phyloP scores from a whole-genome alignment of 1,284 basidiomycete species.

The Sporisorium graminicola region DNA sequence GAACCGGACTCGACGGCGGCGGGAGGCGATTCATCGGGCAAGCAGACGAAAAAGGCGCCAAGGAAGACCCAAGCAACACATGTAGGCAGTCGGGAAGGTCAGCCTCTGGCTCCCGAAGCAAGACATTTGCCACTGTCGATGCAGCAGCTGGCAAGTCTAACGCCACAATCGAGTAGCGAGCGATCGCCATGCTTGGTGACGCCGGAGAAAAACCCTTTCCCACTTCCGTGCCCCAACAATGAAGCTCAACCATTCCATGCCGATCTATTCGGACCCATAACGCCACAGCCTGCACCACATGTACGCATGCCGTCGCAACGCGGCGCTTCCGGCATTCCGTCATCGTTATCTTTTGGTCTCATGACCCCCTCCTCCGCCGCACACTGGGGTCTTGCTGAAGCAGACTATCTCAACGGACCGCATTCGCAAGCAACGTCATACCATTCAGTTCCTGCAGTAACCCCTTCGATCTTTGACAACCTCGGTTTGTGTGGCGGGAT shows the following conservation, averaged over 20 bases:
- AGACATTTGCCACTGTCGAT: constrained; percentile 47
- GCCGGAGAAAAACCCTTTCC: constrained; percentile 1
- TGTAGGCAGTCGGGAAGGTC: constrained; percentile 9
- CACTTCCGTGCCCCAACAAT: no score
- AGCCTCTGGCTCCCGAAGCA: constrained; percentile 29
- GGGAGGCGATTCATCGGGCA: background rate
- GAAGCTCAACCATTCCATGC: no score
- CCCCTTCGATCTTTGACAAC: constrained; percentile 46
- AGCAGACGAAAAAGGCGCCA: background rate
- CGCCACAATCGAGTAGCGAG: constrained; percentile 25
- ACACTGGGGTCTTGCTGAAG: constrained; percentile 19
- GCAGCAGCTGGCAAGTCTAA: constrained; percentile 35
- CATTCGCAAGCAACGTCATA: constrained; percentile 22
- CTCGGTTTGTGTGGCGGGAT: constrained; percentile 12
- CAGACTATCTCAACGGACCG: constrained; percentile 29
- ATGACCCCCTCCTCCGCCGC: constrained; percentile 23
- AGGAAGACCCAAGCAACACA: constrained; percentile 11
- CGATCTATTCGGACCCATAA: constrained; percentile 23
- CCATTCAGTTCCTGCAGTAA: constrained; percentile 27
- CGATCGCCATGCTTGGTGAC: constrained; percentile 35
- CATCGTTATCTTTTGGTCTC: constrained; percentile 34
- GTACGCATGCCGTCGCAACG: constrained; percentile 30
- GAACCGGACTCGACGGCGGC: background rate
- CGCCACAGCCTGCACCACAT: constrained; percentile 21
- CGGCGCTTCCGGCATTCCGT: constrained; percentile 26